Evolutionary conservation across 1,284 basidiomycete species (phyloP).

Genomic region (Sanghuangporus baumii): DNA sequence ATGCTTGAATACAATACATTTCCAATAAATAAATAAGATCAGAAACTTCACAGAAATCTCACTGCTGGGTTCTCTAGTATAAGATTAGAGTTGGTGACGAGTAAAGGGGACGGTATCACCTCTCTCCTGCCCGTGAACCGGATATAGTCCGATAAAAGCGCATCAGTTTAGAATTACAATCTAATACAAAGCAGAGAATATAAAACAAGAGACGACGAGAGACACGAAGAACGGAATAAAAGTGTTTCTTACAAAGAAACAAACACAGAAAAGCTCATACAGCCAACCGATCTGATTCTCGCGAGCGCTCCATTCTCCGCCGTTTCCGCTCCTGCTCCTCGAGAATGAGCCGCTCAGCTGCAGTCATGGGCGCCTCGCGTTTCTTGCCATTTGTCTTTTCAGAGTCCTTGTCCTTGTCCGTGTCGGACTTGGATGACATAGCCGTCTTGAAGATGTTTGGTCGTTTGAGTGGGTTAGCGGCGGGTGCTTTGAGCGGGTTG

Average conservation of each 20-base stretch:
- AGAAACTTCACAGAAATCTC: no score
- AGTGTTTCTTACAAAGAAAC: background rate
- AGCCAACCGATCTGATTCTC: conserved; percentile 30
- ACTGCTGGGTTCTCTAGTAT: no score
- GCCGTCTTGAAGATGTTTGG: conserved; percentile 70
- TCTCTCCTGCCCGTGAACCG: no score
- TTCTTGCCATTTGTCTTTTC: conserved; percentile 39
- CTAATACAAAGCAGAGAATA: no score
- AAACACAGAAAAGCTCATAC: background rate
- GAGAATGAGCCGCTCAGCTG: conserved; percentile 78
- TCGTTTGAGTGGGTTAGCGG: conserved; percentile 49
- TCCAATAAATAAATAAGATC: no score
- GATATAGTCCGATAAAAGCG: no score
- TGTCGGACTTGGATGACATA: conserved; percentile 24
- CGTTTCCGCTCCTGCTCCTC: conserved; percentile 86
- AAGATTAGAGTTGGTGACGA: no score
- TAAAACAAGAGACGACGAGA: no score
- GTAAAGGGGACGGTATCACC: no score
- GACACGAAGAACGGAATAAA: background rate
- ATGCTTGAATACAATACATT: no score
- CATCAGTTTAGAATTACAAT: background rate
- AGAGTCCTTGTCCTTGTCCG: conserved; percentile 29
- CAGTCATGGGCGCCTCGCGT: conserved; percentile 56
- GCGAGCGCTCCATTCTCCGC: conserved; percentile 59
- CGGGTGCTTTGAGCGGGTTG: conserved; percentile 41